Conservation (phyloP, 805 yeast species). For the Zygosaccharomyces kombuchaensis region DNA sequence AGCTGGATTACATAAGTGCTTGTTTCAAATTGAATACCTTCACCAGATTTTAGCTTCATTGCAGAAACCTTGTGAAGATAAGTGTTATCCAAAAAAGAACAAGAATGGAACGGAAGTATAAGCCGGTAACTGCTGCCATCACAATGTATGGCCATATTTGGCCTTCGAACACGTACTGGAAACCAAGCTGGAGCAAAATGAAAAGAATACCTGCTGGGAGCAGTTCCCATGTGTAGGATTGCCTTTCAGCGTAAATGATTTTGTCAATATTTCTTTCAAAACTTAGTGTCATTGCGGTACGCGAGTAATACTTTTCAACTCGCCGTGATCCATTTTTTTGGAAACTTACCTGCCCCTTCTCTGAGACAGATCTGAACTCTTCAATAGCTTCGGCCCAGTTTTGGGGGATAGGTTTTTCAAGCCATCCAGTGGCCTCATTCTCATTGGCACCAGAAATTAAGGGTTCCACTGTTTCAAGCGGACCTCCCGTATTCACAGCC, state of each 20-base stretch:
- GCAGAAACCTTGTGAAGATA: not conserved
- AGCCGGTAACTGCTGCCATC: slow-evolving; percentile 11
- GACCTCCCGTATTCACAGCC: slow-evolving; percentile 90
- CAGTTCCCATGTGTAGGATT: slow-evolving; percentile 33
- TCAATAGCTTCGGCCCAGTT: slow-evolving; percentile 54
- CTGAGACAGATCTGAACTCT: slow-evolving; percentile 34
- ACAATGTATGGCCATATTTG: slow-evolving; percentile 17
- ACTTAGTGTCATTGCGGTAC: slow-evolving; percentile 37
- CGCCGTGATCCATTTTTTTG: slow-evolving; percentile 32
- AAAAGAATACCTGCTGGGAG: slow-evolving; percentile 12
- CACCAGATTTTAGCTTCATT: not conserved
- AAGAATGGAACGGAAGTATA: slow-evolving; percentile 12
- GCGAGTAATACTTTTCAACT: slow-evolving; percentile 34
- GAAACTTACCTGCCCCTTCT: slow-evolving; percentile 14
- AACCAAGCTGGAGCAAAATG: slow-evolving; percentile 16
- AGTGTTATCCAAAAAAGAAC: slow-evolving; percentile 2
- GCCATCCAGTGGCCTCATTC: slow-evolving; percentile 58
- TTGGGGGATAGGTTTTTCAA: slow-evolving; percentile 43
- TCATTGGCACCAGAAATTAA: slow-evolving; percentile 29
- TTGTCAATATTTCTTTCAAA: slow-evolving; percentile 37
- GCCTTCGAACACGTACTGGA: slow-evolving; percentile 10
- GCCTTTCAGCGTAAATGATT: slow-evolving; percentile 25
- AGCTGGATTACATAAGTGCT: not conserved
- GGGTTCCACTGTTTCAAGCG: slow-evolving; percentile 62
- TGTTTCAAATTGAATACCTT: not conserved